Percentiles rank a stretch among this genome's conserved stretches.
Conservation (phyloP, 805 yeast species). For the Ogataea ramenticola region DNA sequence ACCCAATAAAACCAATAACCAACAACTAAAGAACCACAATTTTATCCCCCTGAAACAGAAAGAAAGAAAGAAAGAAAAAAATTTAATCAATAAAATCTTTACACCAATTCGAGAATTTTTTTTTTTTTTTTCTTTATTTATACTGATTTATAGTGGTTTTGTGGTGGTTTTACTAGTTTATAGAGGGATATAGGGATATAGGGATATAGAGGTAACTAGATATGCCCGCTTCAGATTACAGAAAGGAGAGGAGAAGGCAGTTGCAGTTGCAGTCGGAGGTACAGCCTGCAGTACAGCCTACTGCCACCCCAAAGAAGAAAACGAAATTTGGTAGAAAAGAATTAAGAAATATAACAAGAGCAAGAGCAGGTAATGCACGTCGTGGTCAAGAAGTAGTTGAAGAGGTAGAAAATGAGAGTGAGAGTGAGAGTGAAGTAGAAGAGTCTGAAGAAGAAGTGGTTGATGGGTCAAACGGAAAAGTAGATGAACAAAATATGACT, state of each 20-base stretch:
- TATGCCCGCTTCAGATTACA: slow-evolving; percentile 13
- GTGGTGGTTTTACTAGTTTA: too few species aligned
- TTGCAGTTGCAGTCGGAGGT: not conserved
- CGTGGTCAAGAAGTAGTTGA: slow-evolving; percentile 23
- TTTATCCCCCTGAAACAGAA: too few species aligned
- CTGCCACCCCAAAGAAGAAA: slow-evolving; percentile 6
- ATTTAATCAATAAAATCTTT: too few species aligned
- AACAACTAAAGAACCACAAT: too few species aligned
- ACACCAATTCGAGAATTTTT: too few species aligned
- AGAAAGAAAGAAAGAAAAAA: too few species aligned
- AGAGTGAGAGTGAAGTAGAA: slow-evolving; percentile 13
- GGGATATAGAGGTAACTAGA: too few species aligned
- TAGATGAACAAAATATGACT: slow-evolving; percentile 19
- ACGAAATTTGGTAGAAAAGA: slow-evolving; percentile 52
- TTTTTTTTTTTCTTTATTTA: too few species aligned
- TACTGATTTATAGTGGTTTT: too few species aligned
- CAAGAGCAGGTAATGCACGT: slow-evolving; percentile 29
- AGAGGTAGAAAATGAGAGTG: slow-evolving; percentile 21
- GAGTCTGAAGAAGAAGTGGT: slow-evolving; percentile 12
- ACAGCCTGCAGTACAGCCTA: not conserved
- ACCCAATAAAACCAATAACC: too few species aligned
- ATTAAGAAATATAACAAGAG: slow-evolving; percentile 52
- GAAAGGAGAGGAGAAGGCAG: slow-evolving; percentile 5
- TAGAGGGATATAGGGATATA: too few species aligned
- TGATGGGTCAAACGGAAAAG: slow-evolving; percentile 12